A percentile compares a stretch with the other conserved stretches of the same genome.
phyloP scores from a whole-genome alignment of 352 stramenopile species.

The Blastocystis sp. region DNA sequence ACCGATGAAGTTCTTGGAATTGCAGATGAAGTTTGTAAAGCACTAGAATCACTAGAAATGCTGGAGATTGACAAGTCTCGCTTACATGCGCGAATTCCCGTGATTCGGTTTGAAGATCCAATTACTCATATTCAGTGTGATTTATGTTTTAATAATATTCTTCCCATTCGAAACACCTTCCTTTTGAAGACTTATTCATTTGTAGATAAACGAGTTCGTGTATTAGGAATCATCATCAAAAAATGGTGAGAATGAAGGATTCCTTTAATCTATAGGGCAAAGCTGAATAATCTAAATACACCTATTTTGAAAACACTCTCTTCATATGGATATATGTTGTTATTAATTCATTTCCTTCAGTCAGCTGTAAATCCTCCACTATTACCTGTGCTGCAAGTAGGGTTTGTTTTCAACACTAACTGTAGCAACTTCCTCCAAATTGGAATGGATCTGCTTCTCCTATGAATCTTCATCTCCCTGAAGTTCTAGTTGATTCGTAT shows the following conservation, averaged over 20 bases:
- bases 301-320: conserved; percentile 87
- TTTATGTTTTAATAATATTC: conserved; percentile 86
- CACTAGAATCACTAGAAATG: conserved; percentile 50
- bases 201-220: conserved; percentile 70
- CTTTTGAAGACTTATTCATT: conserved; percentile 83
- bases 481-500: conserved; percentile 58
- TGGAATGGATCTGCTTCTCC: conserved; percentile 33
- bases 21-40: conserved; percentile 68
- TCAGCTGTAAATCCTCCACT: conserved; percentile 70
- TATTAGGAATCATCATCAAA: conserved; percentile 90
- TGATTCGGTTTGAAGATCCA: conserved; percentile 88
- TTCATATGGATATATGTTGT: conserved; percentile 91
- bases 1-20: conserved; percentile 64
- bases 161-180: conserved; percentile 90
- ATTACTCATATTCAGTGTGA: conserved; percentile 75
- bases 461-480: not conserved
- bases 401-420: not conserved
- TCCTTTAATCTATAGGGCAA: conserved; percentile 70
- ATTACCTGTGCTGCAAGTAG: conserved; percentile 86
- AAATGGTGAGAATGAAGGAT: conserved; percentile 70
- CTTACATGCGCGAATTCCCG: conserved; percentile 83
- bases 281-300: conserved; percentile 89
- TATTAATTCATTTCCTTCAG: conserved; percentile 92
- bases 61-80: conserved; percentile 63
- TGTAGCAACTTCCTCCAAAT: conserved; percentile 60